Base-by-base conservation (phyloP, 23 red algal genomes). In the Pyropia haitanensis region DNA sequence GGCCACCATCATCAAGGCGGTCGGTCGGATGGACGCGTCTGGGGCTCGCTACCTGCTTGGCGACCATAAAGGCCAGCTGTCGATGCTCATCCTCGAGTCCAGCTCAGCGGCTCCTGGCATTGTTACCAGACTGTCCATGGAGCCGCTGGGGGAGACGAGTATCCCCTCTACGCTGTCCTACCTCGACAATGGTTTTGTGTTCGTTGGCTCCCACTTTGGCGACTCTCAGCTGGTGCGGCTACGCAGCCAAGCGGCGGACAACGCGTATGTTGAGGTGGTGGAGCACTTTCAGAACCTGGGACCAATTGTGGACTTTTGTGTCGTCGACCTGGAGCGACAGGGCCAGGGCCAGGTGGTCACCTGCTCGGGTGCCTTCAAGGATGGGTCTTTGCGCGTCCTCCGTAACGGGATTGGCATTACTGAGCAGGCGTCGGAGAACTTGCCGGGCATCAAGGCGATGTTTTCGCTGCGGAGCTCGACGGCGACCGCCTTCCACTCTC, bases 361-460 rank as follows among this genome's bases (percentile, higher is more conserved):
- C 27, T 98, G 94, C 69, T 91, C 85, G n/a, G 94, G 94, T 9
- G 46, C 68, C 48, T 74, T 63, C 26, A 87, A 84, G 20, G 78
- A 79, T 77, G 91, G 91, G 13, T 89, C 84, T 14, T 51, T 96
- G 67, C 68, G 94, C 27, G 72, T 98, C 23, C 78, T 98, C 18
- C 86, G 94, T 3, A 98, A 98, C 48, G 94, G 94, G 32, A 98
- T 91, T 26, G 82, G 85, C 63, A 88, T 98, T 58, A 69, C 79
- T 1, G 94, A 98, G 53, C 77, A 89, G 28, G 92, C 92, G 5
- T 81, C 84, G 18, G 82, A 78, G 44, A 74, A 89, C 50, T 64
- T 89, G 22, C 72, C 69, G 0, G 92, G 92, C 17, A 88, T 98
- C 56, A 98, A 98, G 61, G 85, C 75, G 25, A 62, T 98, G 51